Base-by-base conservation (phyloP, 306 rosid species). In the Dryas drummondii region DNA sequence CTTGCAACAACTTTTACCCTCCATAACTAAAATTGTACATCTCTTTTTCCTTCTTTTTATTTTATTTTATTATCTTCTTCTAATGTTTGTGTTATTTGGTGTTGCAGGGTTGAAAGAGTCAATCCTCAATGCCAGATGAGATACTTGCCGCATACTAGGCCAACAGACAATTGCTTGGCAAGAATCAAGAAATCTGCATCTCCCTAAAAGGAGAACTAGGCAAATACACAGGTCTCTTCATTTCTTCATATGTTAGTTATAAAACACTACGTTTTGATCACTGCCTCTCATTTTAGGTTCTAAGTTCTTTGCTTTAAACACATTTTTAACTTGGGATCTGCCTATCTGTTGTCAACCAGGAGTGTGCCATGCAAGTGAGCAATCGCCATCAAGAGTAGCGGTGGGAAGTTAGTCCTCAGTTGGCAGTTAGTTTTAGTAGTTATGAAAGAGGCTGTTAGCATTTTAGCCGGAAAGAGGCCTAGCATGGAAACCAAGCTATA, bases 111-210 rank as follows among this genome's bases (percentile, higher is more conserved):
- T 79, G 93, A 90, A 59, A 84, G 76, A 53, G 22, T 66, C 26
- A 86, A 90, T 77, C 91, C 92, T 16, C 66, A 68, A 14, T 71
- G 92, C 66, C 86, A 87, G 4, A 68, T 84, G 76, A 87, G 79
- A 78, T 88, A 84, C 79, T 79, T 92, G 71, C 97, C 97, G 1
- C 96, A 92, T 76, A 70, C 91, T 49, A 90, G 96, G 76, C 97
- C 96, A 0, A 73, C 45, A 61, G 98, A 92, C 79, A 88, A 92
- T 64, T 92, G 96, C 87, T 65, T 87, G 84, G 98, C 88, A 52
- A 88, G 80, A 64, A 57, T 92, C 62, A 82, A 55, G 80, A 88
- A 81, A 85, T 1, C 2, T 65, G 37, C 12, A n/a, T n/a, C 66
- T 57, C 12, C 66, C 7, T 40, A 13, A 41, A 17, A 63, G 6